These are phyloP conservation scores for Parastagonospora avenae DNA, from an alignment of 2,329 filamentous ascomycete genomes.

Conservation along the genomic window DNA sequence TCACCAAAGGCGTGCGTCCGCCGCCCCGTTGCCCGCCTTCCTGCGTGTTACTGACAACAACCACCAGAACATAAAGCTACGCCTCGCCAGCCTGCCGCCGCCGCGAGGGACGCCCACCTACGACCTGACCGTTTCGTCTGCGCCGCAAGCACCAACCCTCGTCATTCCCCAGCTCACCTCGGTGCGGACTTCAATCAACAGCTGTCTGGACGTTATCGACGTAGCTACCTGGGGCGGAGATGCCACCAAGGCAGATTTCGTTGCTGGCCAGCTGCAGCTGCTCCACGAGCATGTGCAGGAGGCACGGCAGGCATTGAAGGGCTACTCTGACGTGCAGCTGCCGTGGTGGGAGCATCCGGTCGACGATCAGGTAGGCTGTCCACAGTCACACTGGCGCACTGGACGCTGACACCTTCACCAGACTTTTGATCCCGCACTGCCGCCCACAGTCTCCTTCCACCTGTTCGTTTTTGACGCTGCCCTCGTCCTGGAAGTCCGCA, in stretches of 20 bases:
- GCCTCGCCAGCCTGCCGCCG: slow-evolving; percentile 70
- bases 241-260: slow-evolving; percentile 62
- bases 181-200: slow-evolving; percentile 77
- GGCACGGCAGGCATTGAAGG: slow-evolving; percentile 64
- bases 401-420: slow-evolving; percentile 22
- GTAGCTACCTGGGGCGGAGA: slow-evolving; percentile 76
- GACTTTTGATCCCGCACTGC: slow-evolving; percentile 67
- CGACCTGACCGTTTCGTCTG: slow-evolving; percentile 58
- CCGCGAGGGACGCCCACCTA: slow-evolving; percentile 58
- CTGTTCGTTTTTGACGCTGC: slow-evolving; percentile 60
- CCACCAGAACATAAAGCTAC: slow-evolving; percentile 73
- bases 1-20: slow-evolving; percentile 81
- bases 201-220: slow-evolving; percentile 81
- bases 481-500: slow-evolving; percentile 67
- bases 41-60: slow-evolving; percentile 7
- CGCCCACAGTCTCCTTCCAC: slow-evolving; percentile 75
- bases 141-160: slow-evolving; percentile 61
- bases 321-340: slow-evolving; percentile 55
- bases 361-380: slow-evolving; percentile 60
- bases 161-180: slow-evolving; percentile 72
- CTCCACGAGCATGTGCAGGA: slow-evolving; percentile 66
- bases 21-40: background rate
- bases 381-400: background rate
- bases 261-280: slow-evolving; percentile 63
- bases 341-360: slow-evolving; percentile 62